Conservation (phyloP, 768 basidiomycete species). For the Astraeus odoratus region DNA sequence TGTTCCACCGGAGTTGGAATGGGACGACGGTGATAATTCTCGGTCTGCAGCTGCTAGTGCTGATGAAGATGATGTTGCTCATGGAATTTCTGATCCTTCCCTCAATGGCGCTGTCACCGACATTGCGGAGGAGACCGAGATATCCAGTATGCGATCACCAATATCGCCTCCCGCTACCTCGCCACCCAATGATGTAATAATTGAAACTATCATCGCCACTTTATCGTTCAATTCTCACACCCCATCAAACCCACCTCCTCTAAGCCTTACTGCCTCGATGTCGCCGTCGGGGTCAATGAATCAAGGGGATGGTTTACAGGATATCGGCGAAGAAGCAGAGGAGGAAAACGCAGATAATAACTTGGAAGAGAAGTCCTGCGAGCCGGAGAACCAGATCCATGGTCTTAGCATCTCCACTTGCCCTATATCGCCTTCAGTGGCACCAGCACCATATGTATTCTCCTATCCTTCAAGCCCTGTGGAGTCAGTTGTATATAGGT, state of each 20-base stretch:
- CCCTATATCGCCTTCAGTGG: conserved; percentile 25
- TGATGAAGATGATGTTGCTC: no score
- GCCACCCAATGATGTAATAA: conserved; percentile 23
- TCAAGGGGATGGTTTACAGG: conserved; percentile 37
- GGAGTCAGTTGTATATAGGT: conserved; percentile 5
- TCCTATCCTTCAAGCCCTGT: conserved; percentile 18
- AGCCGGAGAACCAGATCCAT: conserved; percentile 36
- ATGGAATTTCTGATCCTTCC: neutral
- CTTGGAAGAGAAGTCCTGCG: conserved; percentile 14
- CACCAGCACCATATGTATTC: conserved; percentile 20
- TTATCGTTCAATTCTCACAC: conserved; percentile 17
- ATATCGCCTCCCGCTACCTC: conserved; percentile 9
- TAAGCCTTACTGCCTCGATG: conserved; percentile 30
- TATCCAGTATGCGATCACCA: neutral
- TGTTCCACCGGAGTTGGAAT: conserved; percentile 77
- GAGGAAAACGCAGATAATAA: conserved; percentile 33
- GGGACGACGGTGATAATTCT: conserved; percentile 36
- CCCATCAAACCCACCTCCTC: conserved; percentile 29
- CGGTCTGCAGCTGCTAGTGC: neutral
- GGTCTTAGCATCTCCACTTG: conserved; percentile 51
- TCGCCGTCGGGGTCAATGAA: conserved; percentile 19
- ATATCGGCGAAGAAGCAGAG: conserved; percentile 42
- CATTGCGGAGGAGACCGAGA: neutral
- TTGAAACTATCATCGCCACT: conserved; percentile 48
- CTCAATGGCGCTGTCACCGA: neutral